phyloP scores from a whole-genome alignment of 768 basidiomycete genomes.

The Lyophyllum atratum region DNA sequence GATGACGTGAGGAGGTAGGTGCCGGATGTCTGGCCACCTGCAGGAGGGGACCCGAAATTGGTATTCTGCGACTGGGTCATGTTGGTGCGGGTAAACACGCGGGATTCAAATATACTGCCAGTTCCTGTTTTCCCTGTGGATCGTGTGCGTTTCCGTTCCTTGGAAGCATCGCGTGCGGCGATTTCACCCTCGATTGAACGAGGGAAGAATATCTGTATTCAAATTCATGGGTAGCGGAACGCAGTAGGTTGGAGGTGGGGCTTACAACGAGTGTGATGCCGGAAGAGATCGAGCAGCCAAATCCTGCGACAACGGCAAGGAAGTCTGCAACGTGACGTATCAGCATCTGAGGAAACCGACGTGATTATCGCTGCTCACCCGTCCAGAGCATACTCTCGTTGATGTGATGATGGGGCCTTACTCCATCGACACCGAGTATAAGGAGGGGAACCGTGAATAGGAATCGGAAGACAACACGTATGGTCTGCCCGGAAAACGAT shows the following conservation, averaged over 20 bases:
- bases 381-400: constrained; percentile 62
- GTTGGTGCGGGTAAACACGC: constrained; percentile 17
- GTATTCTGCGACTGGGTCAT: constrained; percentile 18
- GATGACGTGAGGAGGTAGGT: constrained; percentile 38
- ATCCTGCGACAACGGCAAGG: constrained; percentile 53
- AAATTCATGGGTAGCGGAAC: background rate
- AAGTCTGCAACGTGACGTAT: constrained; percentile 48
- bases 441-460: constrained; percentile 67
- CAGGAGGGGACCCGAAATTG: constrained; percentile 12
- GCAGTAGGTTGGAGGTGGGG: constrained; percentile 1
- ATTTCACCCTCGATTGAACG: constrained; percentile 73
- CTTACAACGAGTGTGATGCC: constrained; percentile 72
- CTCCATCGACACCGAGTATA: constrained; percentile 70
- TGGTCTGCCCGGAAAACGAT: constrained; percentile 42
- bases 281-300: constrained; percentile 70
- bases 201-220: constrained; percentile 79
- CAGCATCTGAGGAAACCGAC: background rate
- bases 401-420: constrained; percentile 59
- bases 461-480: constrained; percentile 75
- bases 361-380: constrained; percentile 32
- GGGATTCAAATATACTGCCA: constrained; percentile 23
- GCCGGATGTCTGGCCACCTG: constrained; percentile 7
- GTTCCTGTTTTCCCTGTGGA: constrained; percentile 21
- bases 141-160: constrained; percentile 38
- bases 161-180: constrained; percentile 47